Evolutionary conservation across 2,329 filamentous ascomycete genomes (phyloP).

Genomic region (Colletotrichum destructivum): DNA sequence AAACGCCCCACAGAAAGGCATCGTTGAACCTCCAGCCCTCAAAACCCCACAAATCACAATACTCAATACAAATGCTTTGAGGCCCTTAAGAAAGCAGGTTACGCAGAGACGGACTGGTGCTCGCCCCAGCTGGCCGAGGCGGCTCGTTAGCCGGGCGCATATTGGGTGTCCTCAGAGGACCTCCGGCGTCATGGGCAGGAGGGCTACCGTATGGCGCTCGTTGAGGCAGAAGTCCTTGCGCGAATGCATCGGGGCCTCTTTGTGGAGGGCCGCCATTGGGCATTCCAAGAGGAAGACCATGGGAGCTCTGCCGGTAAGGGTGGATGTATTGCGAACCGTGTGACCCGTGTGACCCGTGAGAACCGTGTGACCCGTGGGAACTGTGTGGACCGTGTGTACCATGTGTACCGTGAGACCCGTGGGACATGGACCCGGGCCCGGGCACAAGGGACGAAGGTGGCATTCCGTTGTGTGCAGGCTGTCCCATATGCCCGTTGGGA

Average conservation of each 20-base stretch:
- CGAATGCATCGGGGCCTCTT: constrained; percentile 62
- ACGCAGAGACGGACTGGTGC: constrained; percentile 81
- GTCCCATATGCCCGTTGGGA: constrained; percentile 59
- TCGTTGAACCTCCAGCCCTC: background rate
- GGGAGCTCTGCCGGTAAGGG: constrained; percentile 49
- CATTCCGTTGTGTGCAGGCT: constrained; percentile 61
- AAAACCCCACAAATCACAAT: constrained; percentile 2
- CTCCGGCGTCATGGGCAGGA: constrained; percentile 49
- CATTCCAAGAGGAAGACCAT: constrained; percentile 49
- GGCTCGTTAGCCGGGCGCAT: constrained; percentile 47
- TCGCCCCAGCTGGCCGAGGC: constrained; percentile 69
- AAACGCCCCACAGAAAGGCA: background rate
- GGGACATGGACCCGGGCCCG: constrained; percentile 58
- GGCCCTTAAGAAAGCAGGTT: constrained; percentile 79
- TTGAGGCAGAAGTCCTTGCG: constrained; percentile 60
- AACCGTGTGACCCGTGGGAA: constrained; percentile 1
- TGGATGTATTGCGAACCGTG: constrained; percentile 49
- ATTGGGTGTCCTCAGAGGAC: constrained; percentile 46
- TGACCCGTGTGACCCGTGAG: background rate
- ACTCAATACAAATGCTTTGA: background rate
- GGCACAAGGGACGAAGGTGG: constrained; percentile 61
- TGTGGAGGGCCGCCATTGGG: constrained; percentile 59
- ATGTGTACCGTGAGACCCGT: constrained; percentile 17
- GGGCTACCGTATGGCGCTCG: constrained; percentile 63
- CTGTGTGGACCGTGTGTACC: constrained; percentile 43